Evolutionary conservation across 345 rosid species (phyloP), one percentile per base, ranked within the genome.

Genomic region (Brassica rapa): DNA sequence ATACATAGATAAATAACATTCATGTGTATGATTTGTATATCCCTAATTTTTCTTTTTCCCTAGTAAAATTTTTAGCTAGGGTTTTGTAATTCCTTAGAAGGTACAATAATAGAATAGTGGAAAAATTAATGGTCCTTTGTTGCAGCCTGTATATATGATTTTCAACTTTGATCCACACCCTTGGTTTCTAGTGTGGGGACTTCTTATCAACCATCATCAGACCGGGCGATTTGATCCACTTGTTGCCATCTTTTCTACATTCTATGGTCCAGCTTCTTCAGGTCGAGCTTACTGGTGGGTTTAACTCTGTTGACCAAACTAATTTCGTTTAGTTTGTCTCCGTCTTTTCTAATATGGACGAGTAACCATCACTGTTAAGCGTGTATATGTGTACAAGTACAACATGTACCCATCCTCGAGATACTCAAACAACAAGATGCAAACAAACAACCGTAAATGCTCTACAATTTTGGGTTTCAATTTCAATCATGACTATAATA

Each of bases 171-270:
- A 79, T 73, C 82, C 82, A 73, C 82, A 35, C 82, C 43, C 74
- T 79, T 73, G 43, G 74, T 79, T 73, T 67, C 74, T 79, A 79
- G 82, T 16, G 82, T 79, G 78, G 82, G 82, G 78, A 79, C 82
- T 73, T 79, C 46, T 73, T 73, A 46, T 55, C 24, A 60, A 72
- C 73, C 73, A 77, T 57, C 71, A 77, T 71, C 72, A 59, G 27
- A 65, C 63, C 53, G 68, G 49, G 62, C 68, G 77, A 72, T 72
- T 68, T 68, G 73, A 73, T 72, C 73, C 73, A 24, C 62, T 23
- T 39, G 59, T 46, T 72, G 82, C 70, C 74, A 66, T 60, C 35
- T 79, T 79, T 79, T 79, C 82, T 53, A 79, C 78, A 79, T 79
- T 79, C 70, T 41, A 68, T 49, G 78, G 82, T 79, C 82, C 78